These are phyloP conservation scores for Plasmodium gaboni DNA, from an alignment of 169 alveolate genomes.

Conservation along the genomic window DNA sequence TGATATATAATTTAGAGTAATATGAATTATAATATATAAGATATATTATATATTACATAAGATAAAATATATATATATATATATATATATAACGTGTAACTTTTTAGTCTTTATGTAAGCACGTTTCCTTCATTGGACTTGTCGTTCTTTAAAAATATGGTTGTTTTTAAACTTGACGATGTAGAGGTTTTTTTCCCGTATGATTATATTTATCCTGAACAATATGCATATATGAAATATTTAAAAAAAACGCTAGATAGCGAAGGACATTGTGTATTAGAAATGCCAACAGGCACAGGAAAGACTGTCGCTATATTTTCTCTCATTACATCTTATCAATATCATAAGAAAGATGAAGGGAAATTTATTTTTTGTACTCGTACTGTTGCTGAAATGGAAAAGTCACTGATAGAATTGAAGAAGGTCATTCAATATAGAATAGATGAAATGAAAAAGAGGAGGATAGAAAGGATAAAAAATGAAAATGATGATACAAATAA, in stretches of 20 bases:
- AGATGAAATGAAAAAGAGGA: constrained; percentile 10
- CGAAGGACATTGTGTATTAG: constrained; percentile 97
- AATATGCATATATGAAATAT: constrained; percentile 93
- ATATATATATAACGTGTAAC: background rate
- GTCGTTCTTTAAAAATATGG: constrained; percentile 76
- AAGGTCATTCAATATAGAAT: constrained; percentile 90
- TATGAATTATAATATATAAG: too few relatives aligned
- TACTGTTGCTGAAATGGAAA: constrained; percentile 99
- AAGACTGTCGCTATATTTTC: constrained; percentile 97
- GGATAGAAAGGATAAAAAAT: constrained; percentile 79
- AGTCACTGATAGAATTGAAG: constrained; percentile 95
- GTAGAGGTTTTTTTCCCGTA: constrained; percentile 96
- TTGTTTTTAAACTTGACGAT: constrained; percentile 91
- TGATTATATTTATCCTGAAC: constrained; percentile 95
- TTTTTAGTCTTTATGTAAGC: background rate
- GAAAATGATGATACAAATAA: constrained; percentile 15
- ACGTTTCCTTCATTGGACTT: too few relatives aligned
- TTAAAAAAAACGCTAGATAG: constrained; percentile 92
- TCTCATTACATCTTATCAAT: constrained; percentile 93
- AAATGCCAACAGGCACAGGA: constrained; percentile 99
- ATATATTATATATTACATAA: too few relatives aligned
- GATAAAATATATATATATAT: background rate
- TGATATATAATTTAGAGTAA: too few relatives aligned
- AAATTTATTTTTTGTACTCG: constrained; percentile 94
- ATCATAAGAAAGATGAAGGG: constrained; percentile 89